A percentile compares a stretch with the other conserved stretches of the same genome.
phyloP scores from a whole-genome alignment of 2,329 filamentous ascomycete species.

The Gnomoniopsis sp. region DNA sequence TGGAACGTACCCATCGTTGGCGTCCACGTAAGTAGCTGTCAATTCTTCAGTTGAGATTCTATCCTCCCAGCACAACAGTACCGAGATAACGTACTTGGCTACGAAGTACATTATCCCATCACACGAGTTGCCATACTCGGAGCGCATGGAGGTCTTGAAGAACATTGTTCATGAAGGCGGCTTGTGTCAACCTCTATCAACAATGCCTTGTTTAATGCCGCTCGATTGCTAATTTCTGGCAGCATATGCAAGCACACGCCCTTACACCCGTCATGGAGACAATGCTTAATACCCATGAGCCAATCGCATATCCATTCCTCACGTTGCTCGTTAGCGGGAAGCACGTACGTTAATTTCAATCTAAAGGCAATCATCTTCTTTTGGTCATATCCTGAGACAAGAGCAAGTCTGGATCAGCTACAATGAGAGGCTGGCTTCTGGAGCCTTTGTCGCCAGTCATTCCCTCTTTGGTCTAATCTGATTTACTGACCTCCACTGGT shows the following conservation, averaged over 20 bases:
- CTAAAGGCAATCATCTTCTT: background rate
- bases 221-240: background rate
- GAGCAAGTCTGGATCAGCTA: background rate
- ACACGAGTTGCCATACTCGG: too few species aligned
- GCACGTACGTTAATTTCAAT: constrained; percentile 43
- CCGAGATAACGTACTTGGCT: background rate
- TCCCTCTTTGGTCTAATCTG: too few species aligned
- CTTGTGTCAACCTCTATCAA: background rate
- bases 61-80: background rate
- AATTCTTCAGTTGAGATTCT: background rate
- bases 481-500: background rate
- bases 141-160: background rate
- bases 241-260: constrained; percentile 94
- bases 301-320: constrained; percentile 71
- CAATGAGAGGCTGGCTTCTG: background rate
- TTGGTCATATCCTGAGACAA: background rate
- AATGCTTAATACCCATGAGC: constrained; percentile 78
- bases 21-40: constrained; percentile 55
- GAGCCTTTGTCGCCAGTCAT: background rate
- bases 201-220: background rate
- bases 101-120: background rate
- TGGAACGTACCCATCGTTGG: constrained; percentile 73
- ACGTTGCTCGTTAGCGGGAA: constrained; percentile 89
- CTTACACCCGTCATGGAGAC: constrained; percentile 76
- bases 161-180: background rate